Base-by-base conservation (phyloP, 1,284 basidiomycete genomes). In the Ceratobasidium sp. region DNA sequence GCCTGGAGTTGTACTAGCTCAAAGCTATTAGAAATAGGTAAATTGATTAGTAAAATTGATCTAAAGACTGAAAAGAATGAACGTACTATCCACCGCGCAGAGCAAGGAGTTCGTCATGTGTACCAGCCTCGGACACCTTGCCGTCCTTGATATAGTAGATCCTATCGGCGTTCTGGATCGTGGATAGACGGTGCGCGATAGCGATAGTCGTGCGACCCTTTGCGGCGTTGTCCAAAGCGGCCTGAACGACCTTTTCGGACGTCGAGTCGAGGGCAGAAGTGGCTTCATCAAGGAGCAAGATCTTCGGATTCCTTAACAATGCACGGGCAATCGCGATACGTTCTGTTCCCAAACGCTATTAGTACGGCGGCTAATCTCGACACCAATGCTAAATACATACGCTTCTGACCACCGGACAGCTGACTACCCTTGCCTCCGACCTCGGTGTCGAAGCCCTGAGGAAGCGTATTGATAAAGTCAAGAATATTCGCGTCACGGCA, bases 291-390 rank as follows among this genome's bases (percentile, higher is more conserved):
- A 96, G 84, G 23, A 98, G 83, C 44, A 98, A 85, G 28, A 98
- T 92, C 81, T 94, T 95, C 16, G 97, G 97, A 79, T 98, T 95
- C 6, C 96, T 89, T 61, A 99, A 87, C n/a, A 99, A 86, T 13
- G 95, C 97, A 76, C 97, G 91, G 1, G 97, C 97, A 78, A 99
- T 98, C 46, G 96, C 96, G 78, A 99, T 96, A 79, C 96, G 94
- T 86, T 97, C n/a, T n/a, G n/a, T n/a, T n/a, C n/a, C n/a, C n/a
- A n/a, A n/a, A n/a, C n/a, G n/a, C n/a, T n/a, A n/a, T n/a, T n/a
- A n/a, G n/a, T n/a, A n/a, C n/a, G n/a, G n/a, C n/a, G n/a, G n/a
- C n/a, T n/a, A n/a, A n/a, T n/a, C n/a, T n/a, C n/a, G n/a, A n/a
- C n/a, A n/a, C n/a, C n/a, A n/a, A n/a, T n/a, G n/a, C 35, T 38